Evolutionary conservation across 306 rosid species (phyloP), one percentile per base, ranked within the genome.

Genomic region (Macrotyloma uniflorum): DNA sequence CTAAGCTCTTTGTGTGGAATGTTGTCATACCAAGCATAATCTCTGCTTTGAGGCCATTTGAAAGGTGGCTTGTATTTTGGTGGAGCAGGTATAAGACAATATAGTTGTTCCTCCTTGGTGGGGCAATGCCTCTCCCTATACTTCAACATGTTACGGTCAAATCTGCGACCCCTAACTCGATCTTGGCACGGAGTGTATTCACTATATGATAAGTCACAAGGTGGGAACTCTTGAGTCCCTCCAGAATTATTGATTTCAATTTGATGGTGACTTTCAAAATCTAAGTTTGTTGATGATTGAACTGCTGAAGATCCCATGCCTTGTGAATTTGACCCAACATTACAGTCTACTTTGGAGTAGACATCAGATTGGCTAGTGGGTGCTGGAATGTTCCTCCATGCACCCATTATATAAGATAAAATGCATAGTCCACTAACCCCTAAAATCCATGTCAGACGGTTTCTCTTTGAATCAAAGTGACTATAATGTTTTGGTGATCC

Each of bases 111-210:
- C 19, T 90, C 97, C 66, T 91, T 88, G 0, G 86, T 8, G 3
- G 99, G 99, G 72, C 99, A 95, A 82, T 95, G 99, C 32, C 99
- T 75, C 81, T 95, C 99, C 79, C 98, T 90, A 59, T 95, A 93
- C 63, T 87, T 95, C 86, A 95, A 87, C 99, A 91, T 93, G 75
- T 57, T 75, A 6, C 99, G 62, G 7, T 93, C 98, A 30, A 88
- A 95, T 67, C 73, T 89, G 80, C 94, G 87, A 4, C 84, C 98
- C 47, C 99, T 86, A 0, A 0, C 28, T 12, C 84, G 90, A 79
- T 95, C 87, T 75, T 95, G 98, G 78, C 99, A 95, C 14, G 99
- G 99, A 35, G 99, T 95, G 78, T 91, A 95, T 54, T 95, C 99
- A 40, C 93, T 87, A 43, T 38, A 82, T 46, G 80, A 43, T 89